Evolutionary conservation across 2,329 filamentous ascomycete species (phyloP).

Genomic region (Eurotiales sp.): DNA sequence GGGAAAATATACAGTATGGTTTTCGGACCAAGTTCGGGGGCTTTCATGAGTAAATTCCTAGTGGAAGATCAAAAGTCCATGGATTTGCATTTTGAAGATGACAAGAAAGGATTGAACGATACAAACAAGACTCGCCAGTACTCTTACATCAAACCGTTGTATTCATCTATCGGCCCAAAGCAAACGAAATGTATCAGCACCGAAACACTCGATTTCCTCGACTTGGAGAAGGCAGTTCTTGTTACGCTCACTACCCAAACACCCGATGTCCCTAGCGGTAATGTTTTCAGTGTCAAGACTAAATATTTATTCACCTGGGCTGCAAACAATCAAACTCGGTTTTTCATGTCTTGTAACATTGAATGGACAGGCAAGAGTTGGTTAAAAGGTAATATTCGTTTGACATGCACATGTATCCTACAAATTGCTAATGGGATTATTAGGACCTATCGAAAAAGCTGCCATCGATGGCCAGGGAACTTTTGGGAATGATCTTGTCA

Average conservation of each 20-base stretch:
- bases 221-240: constrained; percentile 81
- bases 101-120: constrained; percentile 71
- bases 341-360: constrained; percentile 83
- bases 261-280: constrained; percentile 91
- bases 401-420: neutral
- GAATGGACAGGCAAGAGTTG: constrained; percentile 99
- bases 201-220: constrained; percentile 77
- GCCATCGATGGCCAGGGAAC: constrained; percentile 83
- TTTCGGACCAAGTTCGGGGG: constrained; percentile 74
- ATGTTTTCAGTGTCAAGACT: constrained; percentile 86
- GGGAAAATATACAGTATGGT: constrained; percentile 87
- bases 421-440: neutral
- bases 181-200: constrained; percentile 92
- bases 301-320: constrained; percentile 94
- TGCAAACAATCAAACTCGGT: constrained; percentile 75
- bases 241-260: constrained; percentile 82
- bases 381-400: constrained; percentile 70
- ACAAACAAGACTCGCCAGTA: constrained; percentile 73
- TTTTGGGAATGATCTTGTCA: constrained; percentile 77
- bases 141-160: constrained; percentile 87
- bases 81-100: constrained; percentile 79
- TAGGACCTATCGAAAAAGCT: constrained; percentile 93
- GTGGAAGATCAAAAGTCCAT: constrained; percentile 81
- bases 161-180: constrained; percentile 78
- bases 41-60: constrained; percentile 84